Percentiles rank a stretch among this genome's conserved stretches.
Evolutionary conservation across 768 basidiomycete species (phyloP).

Genomic region (Termitomyces sp.): DNA sequence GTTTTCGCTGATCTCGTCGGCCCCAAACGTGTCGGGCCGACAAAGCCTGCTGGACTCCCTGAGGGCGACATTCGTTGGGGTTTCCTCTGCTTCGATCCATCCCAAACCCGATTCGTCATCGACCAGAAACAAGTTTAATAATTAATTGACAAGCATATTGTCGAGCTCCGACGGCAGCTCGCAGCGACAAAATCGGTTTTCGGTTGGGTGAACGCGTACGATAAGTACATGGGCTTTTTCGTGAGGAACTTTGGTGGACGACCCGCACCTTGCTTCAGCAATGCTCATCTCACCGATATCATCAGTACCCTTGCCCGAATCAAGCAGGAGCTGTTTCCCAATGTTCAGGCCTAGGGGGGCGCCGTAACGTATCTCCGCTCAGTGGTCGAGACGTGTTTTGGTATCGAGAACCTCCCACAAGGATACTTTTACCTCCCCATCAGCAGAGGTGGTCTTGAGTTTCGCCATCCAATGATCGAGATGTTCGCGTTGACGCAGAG

Average conservation of each 20-base stretch:
- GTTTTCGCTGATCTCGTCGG: conserved; percentile 37
- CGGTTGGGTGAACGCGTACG: conserved; percentile 30
- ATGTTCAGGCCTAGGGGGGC: conserved; percentile 13
- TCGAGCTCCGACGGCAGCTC: conserved; percentile 28
- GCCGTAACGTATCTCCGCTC: conserved; percentile 20
- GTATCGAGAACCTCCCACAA: neutral
- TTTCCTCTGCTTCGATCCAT: conserved; percentile 16
- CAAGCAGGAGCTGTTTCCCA: conserved; percentile 23
- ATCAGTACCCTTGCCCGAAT: conserved; percentile 25
- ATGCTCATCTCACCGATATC: conserved; percentile 15
- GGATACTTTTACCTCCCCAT: conserved; percentile 9
- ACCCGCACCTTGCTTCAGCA: conserved; percentile 22
- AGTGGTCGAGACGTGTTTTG: conserved; percentile 17
- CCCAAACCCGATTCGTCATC: conserved; percentile 11
- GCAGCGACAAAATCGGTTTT: conserved; percentile 26
- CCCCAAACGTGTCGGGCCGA: conserved; percentile 29
- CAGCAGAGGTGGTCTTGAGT: conserved; percentile 15
- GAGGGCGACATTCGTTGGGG: conserved; percentile 19
- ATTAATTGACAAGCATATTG: conserved; percentile 26
- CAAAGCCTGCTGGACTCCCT: conserved; percentile 12
- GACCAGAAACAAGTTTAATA: conserved; percentile 27
- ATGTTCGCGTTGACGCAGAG: conserved; percentile 25
- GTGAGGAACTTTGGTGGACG: conserved; percentile 27
- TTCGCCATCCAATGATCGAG: conserved; percentile 34
- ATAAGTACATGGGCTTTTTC: conserved; percentile 30